These are phyloP conservation scores for Thermoascus crustaceus DNA, from an alignment of 2,329 filamentous ascomycete species.

Conservation along the genomic window DNA sequence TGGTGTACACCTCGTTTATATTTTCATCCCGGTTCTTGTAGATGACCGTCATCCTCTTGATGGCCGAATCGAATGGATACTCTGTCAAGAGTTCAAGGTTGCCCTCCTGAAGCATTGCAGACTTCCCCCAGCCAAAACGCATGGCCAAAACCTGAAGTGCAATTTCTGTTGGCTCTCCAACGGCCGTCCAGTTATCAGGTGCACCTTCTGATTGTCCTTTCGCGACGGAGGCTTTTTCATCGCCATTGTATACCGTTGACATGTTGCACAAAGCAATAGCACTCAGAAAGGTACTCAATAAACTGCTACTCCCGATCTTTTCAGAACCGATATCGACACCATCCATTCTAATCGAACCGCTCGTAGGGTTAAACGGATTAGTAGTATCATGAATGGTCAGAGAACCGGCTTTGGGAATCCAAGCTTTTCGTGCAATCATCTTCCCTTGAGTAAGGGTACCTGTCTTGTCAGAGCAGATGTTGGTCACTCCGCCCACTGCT, in stretches of 20 bases:
- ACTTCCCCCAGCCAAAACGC: too few relatives aligned
- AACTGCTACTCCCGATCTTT: constrained; percentile 17
- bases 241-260: constrained; percentile 56
- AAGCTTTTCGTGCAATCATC: constrained; percentile 55
- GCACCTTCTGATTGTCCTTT: too few relatives aligned
- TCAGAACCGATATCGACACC: constrained; percentile 41
- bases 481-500: constrained; percentile 54
- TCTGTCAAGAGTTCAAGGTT: too few relatives aligned
- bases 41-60: constrained; percentile 71
- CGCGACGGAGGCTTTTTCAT: constrained; percentile 49
- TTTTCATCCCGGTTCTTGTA: constrained; percentile 35
- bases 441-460: constrained; percentile 57
- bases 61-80: constrained; percentile 64
- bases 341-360: too few relatives aligned
- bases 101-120: too few relatives aligned
- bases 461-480: constrained; percentile 51
- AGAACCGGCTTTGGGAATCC: constrained; percentile 51
- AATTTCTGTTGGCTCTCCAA: too few relatives aligned
- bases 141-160: too few relatives aligned
- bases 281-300: constrained; percentile 31
- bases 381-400: constrained; percentile 49
- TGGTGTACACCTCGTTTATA: constrained; percentile 31
- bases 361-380: constrained; percentile 52
- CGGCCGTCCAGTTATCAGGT: too few relatives aligned
- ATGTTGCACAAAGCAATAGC: constrained; percentile 53